Evolutionary conservation across 1,139 yeast genomes (phyloP).

Genomic region (Nadsonia starkeyi-henricii): DNA sequence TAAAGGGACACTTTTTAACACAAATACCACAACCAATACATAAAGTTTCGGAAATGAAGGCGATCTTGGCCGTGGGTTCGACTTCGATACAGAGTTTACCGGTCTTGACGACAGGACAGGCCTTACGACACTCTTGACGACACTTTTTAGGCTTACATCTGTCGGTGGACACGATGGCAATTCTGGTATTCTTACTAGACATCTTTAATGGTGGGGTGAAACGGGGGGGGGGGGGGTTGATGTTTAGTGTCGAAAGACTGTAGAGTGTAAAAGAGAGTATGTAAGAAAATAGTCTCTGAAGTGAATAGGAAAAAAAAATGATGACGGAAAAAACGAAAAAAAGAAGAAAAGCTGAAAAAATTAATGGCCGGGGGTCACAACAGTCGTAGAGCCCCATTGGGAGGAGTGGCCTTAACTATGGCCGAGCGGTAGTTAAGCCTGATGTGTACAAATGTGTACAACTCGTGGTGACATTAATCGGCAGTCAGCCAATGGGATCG

Average conservation of each 20-base stretch:
- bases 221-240: not conserved
- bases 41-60: slow-evolving; percentile 86
- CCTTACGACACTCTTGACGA: slow-evolving; percentile 91
- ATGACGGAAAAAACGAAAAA: not conserved
- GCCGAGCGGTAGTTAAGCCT: no score
- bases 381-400: no score
- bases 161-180: slow-evolving; percentile 87
- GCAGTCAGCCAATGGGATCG: no score
- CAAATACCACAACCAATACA: slow-evolving; percentile 99
- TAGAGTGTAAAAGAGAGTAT: not conserved
- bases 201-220: slow-evolving; percentile 1
- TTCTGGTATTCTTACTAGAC: slow-evolving; percentile 19
- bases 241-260: no score
- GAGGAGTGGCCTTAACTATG: no score
- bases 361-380: no score
- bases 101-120: slow-evolving; percentile 95
- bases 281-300: not conserved
- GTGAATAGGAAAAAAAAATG: not conserved
- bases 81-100: slow-evolving; percentile 97
- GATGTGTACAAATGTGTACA: no score
- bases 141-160: slow-evolving; percentile 97
- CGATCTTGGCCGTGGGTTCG: slow-evolving; percentile 76
- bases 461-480: no score
- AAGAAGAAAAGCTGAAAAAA: not conserved
- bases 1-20: slow-evolving; percentile 95